Percentiles rank a stretch among this genome's conserved stretches.
phyloP scores from a whole-genome alignment of 2,329 filamentous ascomycete genomes.

The Cladophialophora carrionii region DNA sequence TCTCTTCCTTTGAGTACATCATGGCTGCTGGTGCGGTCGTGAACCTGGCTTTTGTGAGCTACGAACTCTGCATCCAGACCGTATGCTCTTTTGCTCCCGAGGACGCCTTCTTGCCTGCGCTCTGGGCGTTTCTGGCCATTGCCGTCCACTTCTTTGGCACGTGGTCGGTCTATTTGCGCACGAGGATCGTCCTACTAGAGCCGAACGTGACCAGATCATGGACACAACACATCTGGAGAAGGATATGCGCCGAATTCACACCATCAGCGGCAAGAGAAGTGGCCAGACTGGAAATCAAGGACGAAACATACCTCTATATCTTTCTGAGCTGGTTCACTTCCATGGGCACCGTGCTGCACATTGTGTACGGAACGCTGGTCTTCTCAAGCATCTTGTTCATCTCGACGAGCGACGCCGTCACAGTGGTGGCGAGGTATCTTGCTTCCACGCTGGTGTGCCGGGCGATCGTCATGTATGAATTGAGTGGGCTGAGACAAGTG shows the following conservation, averaged over 20 bases:
- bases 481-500: neutral
- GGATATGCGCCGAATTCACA: neutral
- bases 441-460: neutral
- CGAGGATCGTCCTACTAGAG: neutral
- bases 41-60: neutral
- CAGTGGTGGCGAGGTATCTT: neutral
- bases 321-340: slow-evolving; percentile 1
- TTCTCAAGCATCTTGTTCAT: neutral
- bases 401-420: neutral
- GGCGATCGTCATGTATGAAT: neutral
- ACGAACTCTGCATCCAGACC: neutral
- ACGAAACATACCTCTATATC: neutral
- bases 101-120: neutral
- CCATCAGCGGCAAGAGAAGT: neutral
- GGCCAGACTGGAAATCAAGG: neutral
- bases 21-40: neutral
- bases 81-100: neutral
- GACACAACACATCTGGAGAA: neutral
- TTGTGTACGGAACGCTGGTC: neutral
- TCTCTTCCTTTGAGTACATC: neutral
- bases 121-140: neutral
- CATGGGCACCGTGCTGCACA: neutral
- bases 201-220: neutral
- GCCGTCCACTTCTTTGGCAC: neutral
- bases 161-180: neutral